Conservation (phyloP, 805 yeast species). For the Yarrowia deformans region DNA sequence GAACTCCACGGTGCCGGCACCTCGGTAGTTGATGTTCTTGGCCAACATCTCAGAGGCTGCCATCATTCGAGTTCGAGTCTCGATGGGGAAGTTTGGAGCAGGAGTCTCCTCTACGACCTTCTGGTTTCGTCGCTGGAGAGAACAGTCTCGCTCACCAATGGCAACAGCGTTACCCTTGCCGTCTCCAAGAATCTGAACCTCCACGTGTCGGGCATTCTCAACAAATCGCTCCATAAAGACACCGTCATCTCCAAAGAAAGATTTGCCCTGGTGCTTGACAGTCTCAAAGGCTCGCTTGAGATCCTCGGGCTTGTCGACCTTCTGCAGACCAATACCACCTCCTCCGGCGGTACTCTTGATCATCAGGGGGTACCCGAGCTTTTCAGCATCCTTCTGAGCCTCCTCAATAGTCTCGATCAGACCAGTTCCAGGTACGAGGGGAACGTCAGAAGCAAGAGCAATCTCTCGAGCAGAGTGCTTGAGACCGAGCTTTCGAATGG, state of each 20-base stretch:
- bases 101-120: conserved; percentile 97
- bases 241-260: conserved; percentile 94
- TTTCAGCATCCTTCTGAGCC: conserved; percentile 76
- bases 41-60: conserved; percentile 85
- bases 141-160: conserved; percentile 96
- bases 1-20: conserved; percentile 98
- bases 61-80: conserved; percentile 77
- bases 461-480: conserved; percentile 97
- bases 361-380: conserved; percentile 87
- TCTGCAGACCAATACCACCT: conserved; percentile 97
- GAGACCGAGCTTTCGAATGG: conserved; percentile 87
- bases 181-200: conserved; percentile 95
- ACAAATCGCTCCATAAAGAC: conserved; percentile 95
- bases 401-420: conserved; percentile 73
- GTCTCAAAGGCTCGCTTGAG: conserved; percentile 85
- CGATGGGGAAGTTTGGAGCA: conserved; percentile 88
- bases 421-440: conserved; percentile 97
- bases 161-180: conserved; percentile 94
- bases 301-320: conserved; percentile 83
- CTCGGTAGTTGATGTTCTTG: conserved; percentile 82
- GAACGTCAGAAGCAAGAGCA: conserved; percentile 90
- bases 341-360: conserved; percentile 99
- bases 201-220: conserved; percentile 95
- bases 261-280: conserved; percentile 91
- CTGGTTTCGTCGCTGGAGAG: conserved; percentile 96